phyloP scores from a whole-genome alignment of 2,329 filamentous ascomycete species.

The Ascochyta clinopodiicola region DNA sequence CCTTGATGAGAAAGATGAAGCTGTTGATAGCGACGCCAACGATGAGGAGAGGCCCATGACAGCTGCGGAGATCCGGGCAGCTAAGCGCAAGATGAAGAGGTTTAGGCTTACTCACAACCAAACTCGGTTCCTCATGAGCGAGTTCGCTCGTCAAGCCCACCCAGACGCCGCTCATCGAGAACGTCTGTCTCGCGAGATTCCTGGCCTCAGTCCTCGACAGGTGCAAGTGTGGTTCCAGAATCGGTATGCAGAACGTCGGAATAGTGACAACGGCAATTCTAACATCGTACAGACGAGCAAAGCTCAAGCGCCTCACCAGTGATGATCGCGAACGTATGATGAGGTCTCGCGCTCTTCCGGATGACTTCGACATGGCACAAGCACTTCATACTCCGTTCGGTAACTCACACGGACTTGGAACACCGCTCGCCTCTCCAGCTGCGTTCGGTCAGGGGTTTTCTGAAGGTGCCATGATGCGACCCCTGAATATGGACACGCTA shows the following conservation, averaged over 20 bases:
- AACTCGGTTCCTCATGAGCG: slow-evolving; percentile 96
- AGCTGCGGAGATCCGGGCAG: slow-evolving; percentile 56
- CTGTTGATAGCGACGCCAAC: slow-evolving; percentile 35
- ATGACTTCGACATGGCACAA: slow-evolving; percentile 66
- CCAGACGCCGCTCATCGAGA: slow-evolving; percentile 91
- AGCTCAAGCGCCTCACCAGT: slow-evolving; percentile 66
- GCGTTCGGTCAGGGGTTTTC: slow-evolving; percentile 49
- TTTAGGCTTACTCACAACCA: slow-evolving; percentile 93
- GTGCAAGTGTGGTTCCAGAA: slow-evolving; percentile 99
- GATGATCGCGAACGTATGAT: slow-evolving; percentile 68
- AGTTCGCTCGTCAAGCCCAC: slow-evolving; percentile 93
- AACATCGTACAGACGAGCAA: slow-evolving; percentile 58
- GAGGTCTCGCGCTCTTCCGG: slow-evolving; percentile 64
- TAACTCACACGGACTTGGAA: slow-evolving; percentile 53
- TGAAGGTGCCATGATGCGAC: slow-evolving; percentile 69
- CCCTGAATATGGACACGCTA: slow-evolving; percentile 72
- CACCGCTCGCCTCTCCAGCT: slow-evolving; percentile 56
- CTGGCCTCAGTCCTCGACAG: slow-evolving; percentile 86
- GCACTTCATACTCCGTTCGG: slow-evolving; percentile 64
- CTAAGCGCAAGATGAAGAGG: slow-evolving; percentile 70
- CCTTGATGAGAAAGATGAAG: slow-evolving; percentile 50
- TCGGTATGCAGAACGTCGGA: slow-evolving; percentile 65
- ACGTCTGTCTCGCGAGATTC: slow-evolving; percentile 85
- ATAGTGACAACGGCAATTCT: slow-evolving; percentile 12
- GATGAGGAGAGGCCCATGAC: slow-evolving; percentile 51